Evolutionary conservation across 2,329 filamentous ascomycete genomes (phyloP).

Genomic region (Trichoderma aggressivum): DNA sequence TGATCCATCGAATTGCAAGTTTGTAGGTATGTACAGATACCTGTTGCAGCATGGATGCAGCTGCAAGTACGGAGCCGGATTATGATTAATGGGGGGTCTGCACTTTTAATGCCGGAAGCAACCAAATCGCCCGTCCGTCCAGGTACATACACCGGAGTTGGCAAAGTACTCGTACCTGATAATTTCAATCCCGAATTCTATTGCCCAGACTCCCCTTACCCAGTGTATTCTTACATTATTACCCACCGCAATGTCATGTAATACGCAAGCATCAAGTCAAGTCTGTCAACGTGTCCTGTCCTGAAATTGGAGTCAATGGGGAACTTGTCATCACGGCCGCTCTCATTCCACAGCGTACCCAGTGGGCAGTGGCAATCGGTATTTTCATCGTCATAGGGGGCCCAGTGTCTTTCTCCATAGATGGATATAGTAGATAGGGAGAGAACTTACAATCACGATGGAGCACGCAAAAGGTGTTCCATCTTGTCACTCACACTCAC

Average conservation of each 20-base stretch:
- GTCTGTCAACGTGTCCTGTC: constrained; percentile 3
- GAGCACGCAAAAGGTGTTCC: not conserved
- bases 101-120: not conserved
- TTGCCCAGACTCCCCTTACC: not conserved
- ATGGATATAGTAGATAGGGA: not conserved
- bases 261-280: not conserved
- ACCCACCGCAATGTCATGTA: not conserved
- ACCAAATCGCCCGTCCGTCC: not conserved
- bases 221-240: not conserved
- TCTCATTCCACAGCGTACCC: not conserved
- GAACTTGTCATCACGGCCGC: not conserved
- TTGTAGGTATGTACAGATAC: not conserved
- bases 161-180: not conserved
- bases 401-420: not conserved
- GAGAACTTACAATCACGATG: no score
- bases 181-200: not conserved
- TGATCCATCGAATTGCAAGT: not conserved
- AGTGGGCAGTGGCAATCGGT: not conserved
- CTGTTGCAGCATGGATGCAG: not conserved
- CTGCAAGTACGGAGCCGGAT: not conserved
- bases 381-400: not conserved
- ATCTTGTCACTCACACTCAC: not conserved
- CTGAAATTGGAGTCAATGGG: not conserved
- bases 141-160: constrained; percentile 7
- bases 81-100: not conserved